phyloP scores from a whole-genome alignment of 305 asterid genomes.

The Withania somnifera region DNA sequence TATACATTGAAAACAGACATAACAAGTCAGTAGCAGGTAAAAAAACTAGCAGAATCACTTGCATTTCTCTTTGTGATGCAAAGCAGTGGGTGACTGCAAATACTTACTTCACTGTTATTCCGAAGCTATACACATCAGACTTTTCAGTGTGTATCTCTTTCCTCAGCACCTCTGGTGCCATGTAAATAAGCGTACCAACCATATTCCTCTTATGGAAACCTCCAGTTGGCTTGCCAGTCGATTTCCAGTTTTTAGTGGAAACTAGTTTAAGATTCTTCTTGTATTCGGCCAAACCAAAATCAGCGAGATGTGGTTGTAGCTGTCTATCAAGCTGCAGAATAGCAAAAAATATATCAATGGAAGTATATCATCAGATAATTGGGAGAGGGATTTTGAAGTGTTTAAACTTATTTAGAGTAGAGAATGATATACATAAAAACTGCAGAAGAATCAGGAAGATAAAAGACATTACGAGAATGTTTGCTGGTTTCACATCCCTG shows the following conservation, averaged over 20 bases:
- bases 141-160: conserved; percentile 85
- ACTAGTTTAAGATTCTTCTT: conserved; percentile 61
- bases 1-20: not conserved
- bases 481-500: conserved; percentile 96
- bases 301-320: conserved; percentile 69
- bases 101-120: conserved; percentile 73
- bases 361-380: not conserved
- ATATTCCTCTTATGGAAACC: conserved; percentile 91
- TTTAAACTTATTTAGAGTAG: not conserved
- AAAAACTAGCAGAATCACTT: not conserved
- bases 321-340: conserved; percentile 55
- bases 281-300: conserved; percentile 91
- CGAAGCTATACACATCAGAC: conserved; percentile 94
- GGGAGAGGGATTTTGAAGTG: not conserved
- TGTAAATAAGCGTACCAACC: conserved; percentile 96
- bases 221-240: conserved; percentile 94
- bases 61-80: not conserved
- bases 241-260: conserved; percentile 57
- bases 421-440: not conserved
- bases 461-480: conserved; percentile 75
- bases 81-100: conserved; percentile 1
- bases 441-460: conserved; percentile 8
- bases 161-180: conserved; percentile 92
- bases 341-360: conserved; percentile 13
- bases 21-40: not conserved